Evolutionary conservation across 2,329 filamentous ascomycete species (phyloP), one percentile per base, ranked within the genome.

Genomic region (Pseudonectria buxi): DNA sequence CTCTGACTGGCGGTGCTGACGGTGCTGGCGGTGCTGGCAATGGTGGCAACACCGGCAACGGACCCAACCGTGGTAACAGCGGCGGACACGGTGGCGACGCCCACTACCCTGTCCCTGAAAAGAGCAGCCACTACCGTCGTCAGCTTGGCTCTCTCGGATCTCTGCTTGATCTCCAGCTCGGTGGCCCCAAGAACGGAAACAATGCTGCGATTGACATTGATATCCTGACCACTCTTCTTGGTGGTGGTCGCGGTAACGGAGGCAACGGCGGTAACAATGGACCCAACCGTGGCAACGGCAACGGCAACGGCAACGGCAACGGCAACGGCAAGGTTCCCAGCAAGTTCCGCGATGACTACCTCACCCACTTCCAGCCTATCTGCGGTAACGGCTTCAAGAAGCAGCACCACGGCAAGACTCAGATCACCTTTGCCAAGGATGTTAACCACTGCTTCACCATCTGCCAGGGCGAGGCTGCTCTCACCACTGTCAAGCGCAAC

Each of bases 381-480:
- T 52, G 49, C 47, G 38, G 37, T 33, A 49, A 45, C 47, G 49
- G 40, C 9, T 44, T 52, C 44, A 48, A 47, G 41, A 32, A 46
- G 39, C 32, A 45, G 29, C 32, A 47, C 40, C 40, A 37, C 32
- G 31, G 40, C 32, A 28, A 34, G 22, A 35, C 45, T 24, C 26
- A 36, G 13, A 31, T 36, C 24, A 33, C 39, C 42, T 35, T 44
- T 13, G 43, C 47, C 35, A 33, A 32, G 18, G 47, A 50, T 32
- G 46, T 45, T 30, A 49, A 52, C 43, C 40, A 46, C 43, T 51
- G 47, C 41, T 37, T 52, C 25, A 43, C 47, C 32, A 31, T 43
- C 37, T 51, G 47, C 46, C 46, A 50, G 30, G 40, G 42, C 18
- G 24, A 46, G 15, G 39, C 41, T 10, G 47, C 46, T 25, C 41